Evolutionary conservation across 2,329 filamentous ascomycete genomes (phyloP).

Genomic region (Colletotrichum orbiculare): DNA sequence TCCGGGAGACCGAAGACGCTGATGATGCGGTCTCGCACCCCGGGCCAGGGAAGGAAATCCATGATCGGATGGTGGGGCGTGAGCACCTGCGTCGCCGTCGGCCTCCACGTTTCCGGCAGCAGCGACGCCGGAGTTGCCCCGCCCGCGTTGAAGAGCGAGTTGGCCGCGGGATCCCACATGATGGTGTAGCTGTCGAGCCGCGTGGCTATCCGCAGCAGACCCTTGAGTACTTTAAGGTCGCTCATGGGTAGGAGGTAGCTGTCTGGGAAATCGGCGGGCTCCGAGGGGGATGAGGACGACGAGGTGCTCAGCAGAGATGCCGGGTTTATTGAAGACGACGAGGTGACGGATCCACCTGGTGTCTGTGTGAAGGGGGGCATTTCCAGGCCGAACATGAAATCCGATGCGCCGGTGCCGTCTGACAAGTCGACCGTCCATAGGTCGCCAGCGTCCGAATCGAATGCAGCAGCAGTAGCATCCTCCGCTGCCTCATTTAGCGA

Average conservation of each 20-base stretch:
- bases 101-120: slow-evolving; percentile 60
- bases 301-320: slow-evolving; percentile 14
- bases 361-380: too few relatives aligned
- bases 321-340: slow-evolving; percentile 26
- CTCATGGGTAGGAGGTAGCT: slow-evolving; percentile 60
- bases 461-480: slow-evolving; percentile 19
- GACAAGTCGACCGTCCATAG: slow-evolving; percentile 14
- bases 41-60: slow-evolving; percentile 69
- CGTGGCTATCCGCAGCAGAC: slow-evolving; percentile 57
- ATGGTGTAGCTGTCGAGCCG: slow-evolving; percentile 55
- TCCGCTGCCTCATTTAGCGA: slow-evolving; percentile 1
- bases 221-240: slow-evolving; percentile 61
- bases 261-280: slow-evolving; percentile 50
- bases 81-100: slow-evolving; percentile 59
- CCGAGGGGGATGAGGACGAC: slow-evolving; percentile 33
- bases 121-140: slow-evolving; percentile 46
- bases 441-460: slow-evolving; percentile 15
- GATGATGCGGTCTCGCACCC: slow-evolving; percentile 63
- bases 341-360: too few relatives aligned
- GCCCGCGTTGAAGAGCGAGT: slow-evolving; percentile 58
- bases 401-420: slow-evolving; percentile 11
- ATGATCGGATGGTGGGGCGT: slow-evolving; percentile 68
- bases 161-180: slow-evolving; percentile 58
- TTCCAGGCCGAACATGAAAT: slow-evolving; percentile 7
- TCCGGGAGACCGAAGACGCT: slow-evolving; percentile 61